Base-by-base conservation (phyloP, 305 asterid genomes). In the Striga hermonthica region DNA sequence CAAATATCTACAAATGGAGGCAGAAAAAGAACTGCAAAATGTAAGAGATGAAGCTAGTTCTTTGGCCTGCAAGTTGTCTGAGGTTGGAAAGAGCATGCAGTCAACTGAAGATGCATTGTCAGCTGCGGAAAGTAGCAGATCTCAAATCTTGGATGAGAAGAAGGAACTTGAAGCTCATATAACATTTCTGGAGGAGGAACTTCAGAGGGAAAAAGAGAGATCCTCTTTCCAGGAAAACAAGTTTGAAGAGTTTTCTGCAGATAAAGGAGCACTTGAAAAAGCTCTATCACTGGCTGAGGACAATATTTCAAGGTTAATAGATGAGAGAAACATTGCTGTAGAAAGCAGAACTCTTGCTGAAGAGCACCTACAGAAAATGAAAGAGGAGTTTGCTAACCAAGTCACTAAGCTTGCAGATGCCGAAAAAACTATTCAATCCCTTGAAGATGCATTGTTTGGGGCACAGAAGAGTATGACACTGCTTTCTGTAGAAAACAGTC, bases 371-470 rank as follows among this genome's bases (percentile, higher is more conserved):
- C 76, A 76, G 72, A 73, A 80, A 72, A 72, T 85, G 62, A 79
- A 77, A 77, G 91, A 73, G 62, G 91, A 83, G 61, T 73, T 79
- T 69, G 69, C 82, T 59, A 65, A 66, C 70, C 78, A 80, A 71
- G 75, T 72, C 34, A 64, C 62, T 37, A 83, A 79, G 72, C 86
- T 83, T 68, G 72, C 75, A 36, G 90, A 81, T 72, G 84, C 95
- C 59, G 80, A 86, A 7, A 82, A 74, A 67, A 82, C 78, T 75
- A 90, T 85, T 78, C 85, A 71, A 67, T 81, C 91, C 78, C 97
- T 90, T 67, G 95, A 90, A 83, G 87, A 80, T 72, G 83, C 87
- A 75, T 70, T 90, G 63, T 79, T 82, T 66, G 73, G 78, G 74
- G 81, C 92, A 39, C 87, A 85, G 66, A 80, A 76, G 73, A 80